These are phyloP conservation scores for Phialocephala subalpina DNA, from an alignment of 2,329 filamentous ascomycete species.

Conservation along the genomic window DNA sequence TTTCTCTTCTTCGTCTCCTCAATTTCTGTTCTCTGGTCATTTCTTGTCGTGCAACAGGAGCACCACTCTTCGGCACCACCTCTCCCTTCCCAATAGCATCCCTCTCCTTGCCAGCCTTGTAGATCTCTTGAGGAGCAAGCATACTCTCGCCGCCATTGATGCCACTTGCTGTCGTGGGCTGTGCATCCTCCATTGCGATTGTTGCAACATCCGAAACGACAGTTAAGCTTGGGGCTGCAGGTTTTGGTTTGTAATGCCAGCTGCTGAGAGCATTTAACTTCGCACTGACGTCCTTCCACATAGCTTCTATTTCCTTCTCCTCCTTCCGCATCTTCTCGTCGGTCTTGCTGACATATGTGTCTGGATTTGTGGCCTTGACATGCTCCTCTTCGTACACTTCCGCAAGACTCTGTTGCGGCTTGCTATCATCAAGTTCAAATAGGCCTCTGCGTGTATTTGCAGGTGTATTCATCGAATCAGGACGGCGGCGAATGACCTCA, in stretches of 20 bases:
- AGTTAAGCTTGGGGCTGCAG: conserved; percentile 80
- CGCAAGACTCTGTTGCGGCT: conserved; percentile 85
- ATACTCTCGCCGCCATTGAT: conserved; percentile 73
- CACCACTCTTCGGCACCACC: conserved; percentile 78
- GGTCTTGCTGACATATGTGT: conserved; percentile 79
- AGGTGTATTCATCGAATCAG: conserved; percentile 73
- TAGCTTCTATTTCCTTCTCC: conserved; percentile 79
- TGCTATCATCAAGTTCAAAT: conserved; percentile 83
- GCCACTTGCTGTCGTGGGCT: conserved; percentile 82
- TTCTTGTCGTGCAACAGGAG: conserved; percentile 83
- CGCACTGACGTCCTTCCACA: conserved; percentile 83
- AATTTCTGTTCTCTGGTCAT: conserved; percentile 88
- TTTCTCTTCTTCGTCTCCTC: conserved; percentile 78
- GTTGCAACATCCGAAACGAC: conserved; percentile 92
- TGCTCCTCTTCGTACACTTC: conserved; percentile 96
- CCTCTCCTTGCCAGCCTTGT: conserved; percentile 77
- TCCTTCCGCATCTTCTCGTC: conserved; percentile 85
- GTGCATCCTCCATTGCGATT: conserved; percentile 92
- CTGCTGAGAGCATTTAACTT: conserved; percentile 90
- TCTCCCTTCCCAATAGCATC: conserved; percentile 67
- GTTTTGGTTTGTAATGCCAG: conserved; percentile 95
- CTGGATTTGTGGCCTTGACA: conserved; percentile 77
- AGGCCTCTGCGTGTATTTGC: conserved; percentile 68
- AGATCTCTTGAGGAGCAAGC: conserved; percentile 94
- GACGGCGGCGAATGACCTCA: conserved; percentile 83